Conservation (phyloP, 2,329 filamentous ascomycete species). For the Hymenoscyphus repandus region DNA sequence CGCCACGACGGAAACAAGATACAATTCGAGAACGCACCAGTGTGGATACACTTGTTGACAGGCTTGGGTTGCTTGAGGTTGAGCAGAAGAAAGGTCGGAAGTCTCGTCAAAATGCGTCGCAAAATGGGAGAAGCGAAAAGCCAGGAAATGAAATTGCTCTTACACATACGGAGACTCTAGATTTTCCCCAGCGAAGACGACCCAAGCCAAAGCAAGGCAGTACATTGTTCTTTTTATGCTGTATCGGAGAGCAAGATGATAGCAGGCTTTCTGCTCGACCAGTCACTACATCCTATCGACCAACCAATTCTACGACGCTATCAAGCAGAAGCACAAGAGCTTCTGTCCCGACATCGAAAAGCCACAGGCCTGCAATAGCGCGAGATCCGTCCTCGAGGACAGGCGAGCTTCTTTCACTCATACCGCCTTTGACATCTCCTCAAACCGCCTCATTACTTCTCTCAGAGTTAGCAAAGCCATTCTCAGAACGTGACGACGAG, state of each 20-base stretch:
- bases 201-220: constrained; percentile 18
- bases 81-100: constrained; percentile 32
- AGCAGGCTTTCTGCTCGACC: constrained; percentile 21
- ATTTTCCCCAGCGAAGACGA: background rate
- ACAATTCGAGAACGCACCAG: constrained; percentile 64
- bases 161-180: background rate
- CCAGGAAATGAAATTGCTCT: constrained; percentile 3
- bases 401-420: constrained; percentile 55
- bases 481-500: constrained; percentile 69
- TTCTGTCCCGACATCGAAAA: background rate
- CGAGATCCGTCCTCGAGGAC: constrained; percentile 31
- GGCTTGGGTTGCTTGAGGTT: constrained; percentile 69
- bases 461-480: constrained; percentile 69
- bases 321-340: constrained; percentile 12
- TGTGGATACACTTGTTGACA: constrained; percentile 79
- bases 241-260: constrained; percentile 26
- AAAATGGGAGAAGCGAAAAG: constrained; percentile 8
- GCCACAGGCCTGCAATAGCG: constrained; percentile 18
- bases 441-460: constrained; percentile 66
- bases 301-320: constrained; percentile 11
- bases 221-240: constrained; percentile 25
- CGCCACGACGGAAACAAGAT: constrained; percentile 35
- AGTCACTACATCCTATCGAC: constrained; percentile 11
- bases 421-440: constrained; percentile 62
- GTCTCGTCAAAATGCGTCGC: constrained; percentile 22